Evolutionary conservation across 495 filamentous ascomycete genomes (phyloP).

Genomic region (Xylaria bambusicola): DNA sequence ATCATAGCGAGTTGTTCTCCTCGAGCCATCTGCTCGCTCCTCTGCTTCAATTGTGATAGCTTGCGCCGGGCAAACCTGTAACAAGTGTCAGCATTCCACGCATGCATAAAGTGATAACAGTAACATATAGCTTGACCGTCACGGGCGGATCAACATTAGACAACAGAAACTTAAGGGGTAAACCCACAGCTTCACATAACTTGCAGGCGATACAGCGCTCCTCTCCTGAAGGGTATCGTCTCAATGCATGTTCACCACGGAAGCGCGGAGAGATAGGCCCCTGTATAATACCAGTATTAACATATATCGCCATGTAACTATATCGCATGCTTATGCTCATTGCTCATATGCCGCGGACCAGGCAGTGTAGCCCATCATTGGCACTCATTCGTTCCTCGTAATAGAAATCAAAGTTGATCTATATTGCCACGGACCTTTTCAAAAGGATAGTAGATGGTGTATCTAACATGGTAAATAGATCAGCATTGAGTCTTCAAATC

Average conservation of each 20-base stretch:
- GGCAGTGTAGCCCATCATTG: too few relatives aligned
- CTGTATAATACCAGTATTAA: constrained; percentile 31
- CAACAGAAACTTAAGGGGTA: not conserved
- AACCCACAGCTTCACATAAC: constrained; percentile 83
- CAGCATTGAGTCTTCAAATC: not conserved
- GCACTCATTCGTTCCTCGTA: too few relatives aligned
- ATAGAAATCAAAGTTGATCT: too few relatives aligned
- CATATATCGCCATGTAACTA: too few relatives aligned
- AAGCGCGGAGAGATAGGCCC: constrained; percentile 97
- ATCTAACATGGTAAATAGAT: constrained; percentile 51
- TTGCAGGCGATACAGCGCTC: constrained; percentile 99
- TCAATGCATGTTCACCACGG: constrained; percentile 93
- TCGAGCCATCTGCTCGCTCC: constrained; percentile 91
- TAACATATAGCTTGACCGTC: too few relatives aligned
- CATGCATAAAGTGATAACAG: too few relatives aligned
- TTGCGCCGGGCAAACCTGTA: constrained; percentile 84
- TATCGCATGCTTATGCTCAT: too few relatives aligned
- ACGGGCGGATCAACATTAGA: too few relatives aligned
- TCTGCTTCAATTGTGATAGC: constrained; percentile 99
- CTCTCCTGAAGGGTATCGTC: constrained; percentile 94
- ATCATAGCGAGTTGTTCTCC: constrained; percentile 95
- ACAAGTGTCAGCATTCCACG: constrained; percentile 7
- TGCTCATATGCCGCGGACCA: too few relatives aligned
- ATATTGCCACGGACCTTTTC: too few relatives aligned
- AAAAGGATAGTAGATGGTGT: constrained; percentile 98